Evolutionary conservation across 768 basidiomycete genomes (phyloP), one percentile per base, ranked within the genome.

Genomic region (Naganishia kalamii): DNA sequence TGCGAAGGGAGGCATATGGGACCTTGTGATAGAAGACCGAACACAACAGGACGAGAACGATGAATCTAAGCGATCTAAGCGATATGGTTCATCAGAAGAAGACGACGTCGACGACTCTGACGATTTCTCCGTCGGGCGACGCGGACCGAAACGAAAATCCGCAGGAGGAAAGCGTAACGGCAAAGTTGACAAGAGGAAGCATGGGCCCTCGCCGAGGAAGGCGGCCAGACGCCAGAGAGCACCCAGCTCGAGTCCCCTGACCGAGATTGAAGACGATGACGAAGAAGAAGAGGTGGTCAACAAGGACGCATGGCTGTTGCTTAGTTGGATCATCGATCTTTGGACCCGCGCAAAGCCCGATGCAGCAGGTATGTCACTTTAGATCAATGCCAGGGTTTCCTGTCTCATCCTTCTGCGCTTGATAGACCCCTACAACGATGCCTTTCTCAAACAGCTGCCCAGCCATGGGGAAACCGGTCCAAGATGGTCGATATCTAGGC

Each of bases 201-300:
- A 37, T 19, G 23, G 12, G 40, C 33, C 17, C 15, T 5, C 48
- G 3, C 48, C 25, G 12, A 25, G 29, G 11, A 29, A 4, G 48
- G 29, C 13, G 29, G 19, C 48, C 7, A 50, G 4, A 29, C 23
- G 25, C 23, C 25, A 29, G 8, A 23, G 48, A 10, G 25, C 33
- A 23, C 37, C 37, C n/a, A 57, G 54, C 25, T 57, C 37, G 37
- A 57, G 54, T 57, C 37, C 54, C 21, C 25, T 57, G 37, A 57
- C 54, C 4, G 54, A 57, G 23, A 37, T 23, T 35, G 54, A 57
- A 12, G 54, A 57, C 10, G 54, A 57, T 2, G 54, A 57, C 8
- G 54, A 57, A 1, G 52, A 54, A 21, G 54, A 44, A 6, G 63
- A 64, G 41, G 63, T 51, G 49, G 63, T 64, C 10, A n/a, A 47